phyloP scores from a whole-genome alignment of 352 stramenopile species.

The Globisporangium irregulare region DNA sequence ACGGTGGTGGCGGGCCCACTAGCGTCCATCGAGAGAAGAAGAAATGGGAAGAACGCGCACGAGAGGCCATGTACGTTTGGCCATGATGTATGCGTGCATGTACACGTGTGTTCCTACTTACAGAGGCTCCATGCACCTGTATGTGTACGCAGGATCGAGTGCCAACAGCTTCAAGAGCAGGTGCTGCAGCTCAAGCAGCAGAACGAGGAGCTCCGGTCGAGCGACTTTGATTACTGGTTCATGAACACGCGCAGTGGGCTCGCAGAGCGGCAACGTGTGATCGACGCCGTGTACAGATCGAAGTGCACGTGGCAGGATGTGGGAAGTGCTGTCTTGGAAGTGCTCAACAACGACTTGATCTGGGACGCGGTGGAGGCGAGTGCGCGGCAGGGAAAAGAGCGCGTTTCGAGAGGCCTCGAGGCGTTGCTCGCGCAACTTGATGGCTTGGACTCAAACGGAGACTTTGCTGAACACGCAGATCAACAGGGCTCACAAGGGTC shows the following conservation, averaged over 20 bases:
- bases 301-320: conserved; percentile 59
- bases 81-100: neutral
- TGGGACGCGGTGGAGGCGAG: conserved; percentile 55
- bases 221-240: conserved; percentile 44
- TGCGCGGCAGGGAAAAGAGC: conserved; percentile 34
- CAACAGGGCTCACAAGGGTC: neutral
- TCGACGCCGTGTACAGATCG: conserved; percentile 48
- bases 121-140: neutral
- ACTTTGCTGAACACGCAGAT: neutral
- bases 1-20: neutral
- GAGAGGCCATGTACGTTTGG: conserved; percentile 40
- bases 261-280: conserved; percentile 47
- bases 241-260: conserved; percentile 33
- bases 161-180: conserved; percentile 49
- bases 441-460: conserved; percentile 12
- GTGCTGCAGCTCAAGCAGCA: conserved; percentile 43
- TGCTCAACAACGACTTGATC: conserved; percentile 64
- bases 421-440: conserved; percentile 42
- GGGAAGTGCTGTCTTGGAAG: conserved; percentile 44
- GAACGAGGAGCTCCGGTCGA: conserved; percentile 24
- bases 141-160: conserved; percentile 25
- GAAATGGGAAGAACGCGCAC: conserved; percentile 57
- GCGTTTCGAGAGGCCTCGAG: conserved; percentile 41
- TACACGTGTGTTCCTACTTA: neutral
- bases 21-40: conserved; percentile 52